These are phyloP conservation scores for Arthroderma uncinatum DNA, from an alignment of 2,329 filamentous ascomycete species.

Conservation along the genomic window DNA sequence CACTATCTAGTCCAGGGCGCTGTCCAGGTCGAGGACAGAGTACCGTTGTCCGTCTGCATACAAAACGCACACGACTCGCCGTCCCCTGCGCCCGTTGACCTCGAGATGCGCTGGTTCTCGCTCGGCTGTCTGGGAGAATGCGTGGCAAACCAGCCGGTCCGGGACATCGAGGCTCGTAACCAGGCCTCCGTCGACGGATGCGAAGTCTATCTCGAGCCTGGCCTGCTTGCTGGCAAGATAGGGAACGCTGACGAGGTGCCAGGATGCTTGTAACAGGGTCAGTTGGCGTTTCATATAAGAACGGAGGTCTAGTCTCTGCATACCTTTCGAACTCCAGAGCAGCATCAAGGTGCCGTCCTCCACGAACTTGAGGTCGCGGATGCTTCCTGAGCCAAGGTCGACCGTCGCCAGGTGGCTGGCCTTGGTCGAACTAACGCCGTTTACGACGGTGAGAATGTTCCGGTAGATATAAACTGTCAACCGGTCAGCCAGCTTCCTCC, in stretches of 20 bases:
- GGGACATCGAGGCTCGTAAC: slow-evolving; percentile 10
- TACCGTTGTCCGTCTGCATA: slow-evolving; percentile 45
- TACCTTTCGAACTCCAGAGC: slow-evolving; percentile 38
- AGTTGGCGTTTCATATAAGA: not conserved
- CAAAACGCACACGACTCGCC: slow-evolving; percentile 44
- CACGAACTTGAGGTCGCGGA: slow-evolving; percentile 56
- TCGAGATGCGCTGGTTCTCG: slow-evolving; percentile 39
- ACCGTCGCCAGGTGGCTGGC: slow-evolving; percentile 23
- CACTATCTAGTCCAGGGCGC: slow-evolving; percentile 18
- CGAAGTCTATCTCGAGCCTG: slow-evolving; percentile 13
- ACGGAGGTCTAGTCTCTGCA: not conserved
- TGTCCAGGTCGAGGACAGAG: slow-evolving; percentile 46
- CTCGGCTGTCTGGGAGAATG: slow-evolving; percentile 36
- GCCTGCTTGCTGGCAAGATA: slow-evolving; percentile 19
- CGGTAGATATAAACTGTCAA: slow-evolving; percentile 50
- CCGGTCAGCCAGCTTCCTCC: not conserved
- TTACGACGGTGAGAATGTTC: slow-evolving; percentile 42
- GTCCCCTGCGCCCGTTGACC: slow-evolving; percentile 45
- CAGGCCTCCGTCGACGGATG: slow-evolving; percentile 17
- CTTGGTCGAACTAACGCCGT: slow-evolving; percentile 46
- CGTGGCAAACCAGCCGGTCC: slow-evolving; percentile 32
- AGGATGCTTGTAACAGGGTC: slow-evolving; percentile 4
- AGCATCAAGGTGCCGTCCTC: slow-evolving; percentile 51
- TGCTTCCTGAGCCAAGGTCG: slow-evolving; percentile 25
- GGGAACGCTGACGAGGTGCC: slow-evolving; percentile 27